Percentiles rank a stretch among this genome's conserved stretches.
Conservation (phyloP, 257 asterid species). For the Agastache rugosa region DNA sequence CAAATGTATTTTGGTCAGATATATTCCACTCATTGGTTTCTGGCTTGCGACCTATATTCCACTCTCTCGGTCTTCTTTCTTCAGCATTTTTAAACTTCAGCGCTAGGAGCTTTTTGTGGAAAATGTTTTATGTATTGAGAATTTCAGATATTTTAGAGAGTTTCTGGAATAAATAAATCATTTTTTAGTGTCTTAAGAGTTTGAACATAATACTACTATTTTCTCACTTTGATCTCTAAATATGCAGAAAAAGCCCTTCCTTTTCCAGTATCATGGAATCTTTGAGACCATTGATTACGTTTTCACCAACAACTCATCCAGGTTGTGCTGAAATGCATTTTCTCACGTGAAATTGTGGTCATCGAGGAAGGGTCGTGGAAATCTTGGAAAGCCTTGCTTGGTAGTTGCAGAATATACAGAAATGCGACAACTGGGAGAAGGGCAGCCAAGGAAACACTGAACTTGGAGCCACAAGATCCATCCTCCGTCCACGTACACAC, state of each 20-base stretch:
- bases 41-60: too few relatives aligned
- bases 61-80: too few relatives aligned
- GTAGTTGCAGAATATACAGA: slow-evolving; percentile 62
- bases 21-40: too few relatives aligned
- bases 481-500: slow-evolving; percentile 74
- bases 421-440: slow-evolving; percentile 60
- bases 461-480: slow-evolving; percentile 64
- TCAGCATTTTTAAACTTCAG: too few relatives aligned
- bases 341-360: slow-evolving; percentile 46
- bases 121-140: too few relatives aligned
- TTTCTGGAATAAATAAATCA: too few relatives aligned
- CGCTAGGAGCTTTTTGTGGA: too few relatives aligned
- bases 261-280: slow-evolving; percentile 84
- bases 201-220: too few relatives aligned
- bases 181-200: too few relatives aligned
- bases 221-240: slow-evolving; percentile 20
- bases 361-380: slow-evolving; percentile 20
- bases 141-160: too few relatives aligned
- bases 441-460: slow-evolving; percentile 67
- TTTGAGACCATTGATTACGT: slow-evolving; percentile 64
- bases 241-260: slow-evolving; percentile 91
- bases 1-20: slow-evolving; percentile 15
- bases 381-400: slow-evolving; percentile 87
- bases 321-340: slow-evolving; percentile 52
- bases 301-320: slow-evolving; percentile 54